Evolutionary conservation across 352 stramenopile genomes (phyloP), one percentile per base, ranked within the genome.

Genomic region (Phytopythium oedochilum): DNA sequence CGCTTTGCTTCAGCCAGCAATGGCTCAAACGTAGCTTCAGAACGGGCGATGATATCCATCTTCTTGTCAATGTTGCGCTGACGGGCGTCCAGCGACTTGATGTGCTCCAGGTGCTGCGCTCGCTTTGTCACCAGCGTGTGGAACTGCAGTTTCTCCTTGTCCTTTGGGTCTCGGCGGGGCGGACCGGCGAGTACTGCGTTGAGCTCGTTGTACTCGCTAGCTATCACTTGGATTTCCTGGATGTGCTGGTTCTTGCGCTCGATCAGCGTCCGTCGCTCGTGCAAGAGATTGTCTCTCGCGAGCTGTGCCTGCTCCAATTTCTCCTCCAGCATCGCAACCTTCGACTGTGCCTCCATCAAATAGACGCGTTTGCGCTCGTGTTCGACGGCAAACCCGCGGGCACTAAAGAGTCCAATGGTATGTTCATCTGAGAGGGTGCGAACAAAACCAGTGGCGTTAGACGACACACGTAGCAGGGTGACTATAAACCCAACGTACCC

Each of bases 111-210:
- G 28, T 75, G 76, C 0, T 2, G 61, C 1, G 71, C 66, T 60
- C 68, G 57, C 5, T 77, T 56, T 0, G 75, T 73, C 18, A 87
- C 70, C 4, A 90, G 45, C 0, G 67, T 63, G 58, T 90, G 77
- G 34, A 90, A 80, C 25, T 85, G 72, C 25, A 66, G 57, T 12
- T 89, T 88, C 42, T 92, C 70, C 17, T 57, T 39, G 35, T 91
- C 80, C 0, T 58, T 77, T 5, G 83, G 73, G 20, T 92, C 80
- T 35, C 83, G 67, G 23, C 83, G 70, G 4, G 83, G 78, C 0
- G 83, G 83, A 6, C 83, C 83, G 11, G 76, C 78, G 0, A 92
- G 63, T 2, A 50, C 8, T 5, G 61, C 58, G 10, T 70, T 71
- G 3, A 89, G 49, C 0, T 86, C 75, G 8, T 84, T 64, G 39